These are phyloP conservation scores for Solanum pinnatisectum DNA, from an alignment of 257 asterid genomes.

Conservation along the genomic window DNA sequence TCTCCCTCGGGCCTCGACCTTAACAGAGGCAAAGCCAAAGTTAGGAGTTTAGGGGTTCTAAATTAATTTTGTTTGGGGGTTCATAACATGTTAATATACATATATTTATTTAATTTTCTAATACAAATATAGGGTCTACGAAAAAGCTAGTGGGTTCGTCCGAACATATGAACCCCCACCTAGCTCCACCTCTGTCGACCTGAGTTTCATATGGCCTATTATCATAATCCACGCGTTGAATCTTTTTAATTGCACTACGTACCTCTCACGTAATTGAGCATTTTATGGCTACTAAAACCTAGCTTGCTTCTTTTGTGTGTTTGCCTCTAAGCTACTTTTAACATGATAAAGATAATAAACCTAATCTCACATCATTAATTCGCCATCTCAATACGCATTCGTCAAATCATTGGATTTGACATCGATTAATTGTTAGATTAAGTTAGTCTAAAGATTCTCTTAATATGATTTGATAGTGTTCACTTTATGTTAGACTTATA, in stretches of 20 bases:
- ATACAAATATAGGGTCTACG: no score
- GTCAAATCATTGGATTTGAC: neutral
- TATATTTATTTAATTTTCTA: no score
- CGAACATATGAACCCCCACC: no score
- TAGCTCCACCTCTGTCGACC: neutral
- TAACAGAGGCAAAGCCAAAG: no score
- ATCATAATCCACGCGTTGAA: neutral
- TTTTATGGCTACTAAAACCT: neutral
- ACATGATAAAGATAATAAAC: neutral
- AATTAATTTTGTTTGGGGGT: no score
- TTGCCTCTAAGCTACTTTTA: neutral
- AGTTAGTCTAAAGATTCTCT: neutral
- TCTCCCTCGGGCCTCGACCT: neutral
- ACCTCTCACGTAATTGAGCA: neutral
- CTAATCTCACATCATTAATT: neutral
- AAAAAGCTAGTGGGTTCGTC: no score
- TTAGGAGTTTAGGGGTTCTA: no score
- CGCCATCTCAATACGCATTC: neutral
- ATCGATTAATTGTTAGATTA: neutral
- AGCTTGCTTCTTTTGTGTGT: neutral
- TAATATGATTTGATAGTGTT: neutral
- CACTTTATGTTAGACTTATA: accelerated
- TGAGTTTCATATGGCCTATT: neutral
- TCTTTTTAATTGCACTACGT: neutral
- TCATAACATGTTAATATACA: no score